Base-by-base conservation (phyloP, 2,329 filamentous ascomycete genomes). In the Colletotrichum liriopes region DNA sequence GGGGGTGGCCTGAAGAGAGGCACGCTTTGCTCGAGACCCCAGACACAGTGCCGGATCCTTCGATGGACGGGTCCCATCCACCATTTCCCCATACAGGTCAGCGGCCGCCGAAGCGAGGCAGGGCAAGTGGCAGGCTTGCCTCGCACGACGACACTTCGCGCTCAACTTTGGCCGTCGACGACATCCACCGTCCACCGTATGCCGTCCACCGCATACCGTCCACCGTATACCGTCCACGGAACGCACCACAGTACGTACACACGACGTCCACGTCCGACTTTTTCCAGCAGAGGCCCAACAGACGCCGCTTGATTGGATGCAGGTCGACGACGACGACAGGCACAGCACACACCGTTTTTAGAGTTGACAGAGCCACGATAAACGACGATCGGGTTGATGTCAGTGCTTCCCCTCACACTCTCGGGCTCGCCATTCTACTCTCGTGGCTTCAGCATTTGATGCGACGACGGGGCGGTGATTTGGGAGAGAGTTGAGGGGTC, bases 51-150 rank as follows among this genome's bases (percentile, higher is more conserved):
- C 58, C 23, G 29, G 16, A 70, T 61, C 60, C 54, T 37, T 49
- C 32, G 14, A 18, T 52, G 32, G n/a, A 20, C 52, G 2, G 26
- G 8, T 58, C 14, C 49, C 63, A 59, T 59, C 32, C 39, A 69
- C 59, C 58, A 59, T 69, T 69, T 72, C 65, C 69, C n/a, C 45
- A 52, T 72, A 45, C 59, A 69, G 59, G 16, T 23, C 69, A 69
- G 43, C 60, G 64, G 45, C 64, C 64, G 43, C 26, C 55, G 54
- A 61, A 60, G 52, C 54, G 32, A 35, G 41, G 39, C 54, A 47
- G 35, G 29, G 47, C 45, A 43, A 41, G 8, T 37, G 51, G 51
- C 39, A 26, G 47, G 39, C 56, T n/a, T 45, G 32, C 43, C n/a
- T 39, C 18, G 23, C 45, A 52, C 11, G 29, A 52, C 11, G 29